phyloP scores from a whole-genome alignment of 140 eudicot genomes.

The Bidens hawaiensis region DNA sequence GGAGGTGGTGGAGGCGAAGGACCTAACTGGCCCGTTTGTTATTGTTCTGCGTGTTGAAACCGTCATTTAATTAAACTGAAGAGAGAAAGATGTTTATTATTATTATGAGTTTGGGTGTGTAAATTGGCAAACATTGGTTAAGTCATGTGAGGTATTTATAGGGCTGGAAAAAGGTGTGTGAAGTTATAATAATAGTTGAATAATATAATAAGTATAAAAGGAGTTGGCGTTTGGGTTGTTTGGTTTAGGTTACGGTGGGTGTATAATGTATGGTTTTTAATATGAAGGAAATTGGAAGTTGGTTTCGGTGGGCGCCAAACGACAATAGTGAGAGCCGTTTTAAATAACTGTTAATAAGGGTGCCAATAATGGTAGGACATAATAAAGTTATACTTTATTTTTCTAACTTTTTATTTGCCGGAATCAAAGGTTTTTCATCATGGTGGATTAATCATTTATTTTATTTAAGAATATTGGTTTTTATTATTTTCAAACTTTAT shows the following conservation, averaged over 20 bases:
- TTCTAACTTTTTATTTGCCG: too few species aligned
- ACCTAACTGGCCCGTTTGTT: constrained; percentile 51
- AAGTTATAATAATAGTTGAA: not conserved
- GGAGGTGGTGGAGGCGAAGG: constrained; percentile 50
- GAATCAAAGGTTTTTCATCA: too few species aligned
- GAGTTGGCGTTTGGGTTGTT: constrained; percentile 8
- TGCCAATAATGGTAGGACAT: constrained; percentile 12
- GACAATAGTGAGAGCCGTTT: constrained; percentile 24
- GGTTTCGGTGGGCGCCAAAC: constrained; percentile 29
- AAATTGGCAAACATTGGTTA: constrained; percentile 73
- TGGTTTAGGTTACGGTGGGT: constrained; percentile 37
- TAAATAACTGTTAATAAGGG: constrained; percentile 16
- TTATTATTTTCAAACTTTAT: too few species aligned
- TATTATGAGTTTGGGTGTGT: constrained; percentile 26
- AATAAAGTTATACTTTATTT: too few species aligned
- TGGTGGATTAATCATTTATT: too few species aligned
- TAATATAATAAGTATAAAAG: not conserved
- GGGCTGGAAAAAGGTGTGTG: constrained; percentile 11
- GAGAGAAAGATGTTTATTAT: not conserved
- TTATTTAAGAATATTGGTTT: too few species aligned
- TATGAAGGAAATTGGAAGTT: not conserved
- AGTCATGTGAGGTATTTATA: constrained; percentile 54
- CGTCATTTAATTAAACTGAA: constrained; percentile 27
- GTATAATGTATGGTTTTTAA: constrained; percentile 4
- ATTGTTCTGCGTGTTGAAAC: constrained; percentile 43